Percentiles rank a stretch among this genome's conserved stretches.
phyloP scores from a whole-genome alignment of 306 rosid genomes.

The Hippophae rhamnoides region DNA sequence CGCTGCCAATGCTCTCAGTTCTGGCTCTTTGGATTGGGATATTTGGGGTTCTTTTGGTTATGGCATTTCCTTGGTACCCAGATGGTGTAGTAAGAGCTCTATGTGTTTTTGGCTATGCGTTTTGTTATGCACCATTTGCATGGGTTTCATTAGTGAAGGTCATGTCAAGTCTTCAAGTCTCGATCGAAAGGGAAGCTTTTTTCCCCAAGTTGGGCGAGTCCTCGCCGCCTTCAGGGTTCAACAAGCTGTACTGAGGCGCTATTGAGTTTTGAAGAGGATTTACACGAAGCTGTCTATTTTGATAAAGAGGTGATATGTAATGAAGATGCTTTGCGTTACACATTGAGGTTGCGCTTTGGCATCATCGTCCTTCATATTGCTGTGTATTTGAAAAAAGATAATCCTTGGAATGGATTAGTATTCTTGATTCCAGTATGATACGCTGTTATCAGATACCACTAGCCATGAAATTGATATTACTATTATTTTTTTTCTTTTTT shows the following conservation, averaged over 20 bases:
- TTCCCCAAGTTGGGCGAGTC: conserved; percentile 49
- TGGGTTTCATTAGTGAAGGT: conserved; percentile 51
- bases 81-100: conserved; percentile 72
- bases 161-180: conserved; percentile 43
- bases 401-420: too few species aligned
- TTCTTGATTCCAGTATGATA: too few species aligned
- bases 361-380: too few species aligned
- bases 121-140: conserved; percentile 50
- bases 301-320: too few species aligned
- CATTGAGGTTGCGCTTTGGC: too few species aligned
- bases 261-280: too few species aligned
- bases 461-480: too few species aligned
- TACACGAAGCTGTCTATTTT: too few species aligned
- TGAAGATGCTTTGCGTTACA: too few species aligned
- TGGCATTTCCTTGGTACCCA: conserved; percentile 75
- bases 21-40: conserved; percentile 49
- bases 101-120: conserved; percentile 54
- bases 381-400: too few species aligned
- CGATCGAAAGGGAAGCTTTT: conserved; percentile 70
- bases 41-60: conserved; percentile 48
- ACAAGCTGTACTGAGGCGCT: conserved; percentile 37
- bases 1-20: conserved; percentile 58
- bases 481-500: too few species aligned
- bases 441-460: too few species aligned
- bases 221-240: conserved; percentile 39